Evolutionary conservation across 2,329 filamentous ascomycete genomes (phyloP), one percentile per base, ranked within the genome.

Genomic region (Lachnellula cervina): DNA sequence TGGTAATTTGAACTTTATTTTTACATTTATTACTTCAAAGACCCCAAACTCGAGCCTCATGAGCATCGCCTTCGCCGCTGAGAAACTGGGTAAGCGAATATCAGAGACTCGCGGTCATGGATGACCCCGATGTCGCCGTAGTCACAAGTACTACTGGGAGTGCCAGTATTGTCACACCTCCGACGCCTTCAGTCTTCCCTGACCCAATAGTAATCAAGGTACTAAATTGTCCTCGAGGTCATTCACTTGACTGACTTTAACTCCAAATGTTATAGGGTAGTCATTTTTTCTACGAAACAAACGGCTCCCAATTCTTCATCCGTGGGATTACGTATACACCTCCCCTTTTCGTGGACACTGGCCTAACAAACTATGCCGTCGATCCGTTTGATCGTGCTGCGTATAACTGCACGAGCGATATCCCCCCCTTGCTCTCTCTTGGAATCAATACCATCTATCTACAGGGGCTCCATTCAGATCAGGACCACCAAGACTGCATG

Each of bases 391-490:
- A 44, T 64, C 63, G 69, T 17, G 71, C 71, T 5, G 71, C 71
- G 64, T 23, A 19, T 44, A 17, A 19, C 16, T 87, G 85, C 78
- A 80, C 78, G 72, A 80, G 85, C 59, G 83, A 87, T 66, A 80
- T 88, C 62, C 71, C 70, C 32, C 76, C 85, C 67, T 86, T 88
- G 78, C 78, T 83, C 72, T 76, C 84, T 60, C 74, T 88, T 49
- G 84, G 84, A 45, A 74, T 88, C 69, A 88, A 88, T 75, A 86
- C 84, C 45, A 75, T 88, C 66, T 84, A 85, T 71, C 80, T 88
- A 56, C 88, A 88, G 77, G 84, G 81, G 2, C 79, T 88, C 62
- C 84, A 88, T 74, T 87, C 87, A 76, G 80, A 80, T 49, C 72
- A 76, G 58, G 70, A 83, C 71, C 86, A 89, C 70, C 82, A 86